These are phyloP conservation scores for Aspergillus sp. DNA, from an alignment of 2,329 filamentous ascomycete species.

Conservation along the genomic window DNA sequence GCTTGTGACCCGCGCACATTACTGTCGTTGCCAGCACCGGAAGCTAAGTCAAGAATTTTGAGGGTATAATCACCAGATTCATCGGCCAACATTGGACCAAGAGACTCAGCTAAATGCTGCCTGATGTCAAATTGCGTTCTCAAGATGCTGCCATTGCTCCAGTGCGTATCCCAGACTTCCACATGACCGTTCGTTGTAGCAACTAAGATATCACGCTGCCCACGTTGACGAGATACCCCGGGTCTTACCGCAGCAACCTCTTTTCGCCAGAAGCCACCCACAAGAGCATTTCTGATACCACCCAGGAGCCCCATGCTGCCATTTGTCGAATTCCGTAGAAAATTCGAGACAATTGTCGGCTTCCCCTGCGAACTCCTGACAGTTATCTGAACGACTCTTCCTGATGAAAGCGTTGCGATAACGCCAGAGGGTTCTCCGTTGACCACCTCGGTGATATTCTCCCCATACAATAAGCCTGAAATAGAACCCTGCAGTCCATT, in stretches of 20 bases:
- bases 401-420: conserved; percentile 75
- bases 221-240: conserved; percentile 63
- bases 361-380: conserved; percentile 82
- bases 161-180: conserved; percentile 81
- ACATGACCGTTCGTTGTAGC: conserved; percentile 70
- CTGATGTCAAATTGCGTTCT: conserved; percentile 65
- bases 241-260: conserved; percentile 75
- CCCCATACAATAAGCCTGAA: conserved; percentile 67
- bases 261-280: conserved; percentile 61
- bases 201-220: conserved; percentile 77
- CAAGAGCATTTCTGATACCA: conserved; percentile 70
- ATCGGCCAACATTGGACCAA: conserved; percentile 51
- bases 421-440: conserved; percentile 85
- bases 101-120: conserved; percentile 55
- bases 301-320: conserved; percentile 65
- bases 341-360: conserved; percentile 69
- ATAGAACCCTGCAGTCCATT: conserved; percentile 71
- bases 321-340: conserved; percentile 58
- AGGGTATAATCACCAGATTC: conserved; percentile 54
- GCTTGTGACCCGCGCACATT: conserved; percentile 44
- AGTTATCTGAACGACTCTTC: conserved; percentile 77
- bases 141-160: conserved; percentile 73
- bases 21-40: conserved; percentile 32
- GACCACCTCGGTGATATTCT: conserved; percentile 68
- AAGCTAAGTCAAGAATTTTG: conserved; percentile 73